Conservation (phyloP, 495 filamentous ascomycete species). For the Halenospora varia region DNA sequence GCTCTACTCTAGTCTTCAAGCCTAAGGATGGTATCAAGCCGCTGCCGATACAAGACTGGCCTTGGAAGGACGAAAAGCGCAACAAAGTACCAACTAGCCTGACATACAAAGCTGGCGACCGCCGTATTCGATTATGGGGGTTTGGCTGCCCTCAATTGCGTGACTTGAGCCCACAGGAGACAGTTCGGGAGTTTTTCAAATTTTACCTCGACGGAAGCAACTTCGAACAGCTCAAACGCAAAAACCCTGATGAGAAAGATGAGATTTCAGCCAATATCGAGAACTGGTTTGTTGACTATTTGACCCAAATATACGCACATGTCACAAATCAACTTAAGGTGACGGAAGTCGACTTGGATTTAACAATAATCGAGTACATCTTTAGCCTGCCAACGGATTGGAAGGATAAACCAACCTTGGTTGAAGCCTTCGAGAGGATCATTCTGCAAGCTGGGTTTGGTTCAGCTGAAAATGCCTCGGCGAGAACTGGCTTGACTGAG, state of each 20-base stretch:
- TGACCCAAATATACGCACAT: not conserved
- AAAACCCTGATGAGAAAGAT: not conserved
- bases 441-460: not conserved
- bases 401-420: not conserved
- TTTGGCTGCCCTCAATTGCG: not conserved
- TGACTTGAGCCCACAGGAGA: not conserved
- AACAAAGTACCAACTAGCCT: constrained; percentile 5
- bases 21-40: not conserved
- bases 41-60: not conserved
- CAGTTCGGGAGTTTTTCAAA: not conserved
- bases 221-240: not conserved
- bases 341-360: not conserved
- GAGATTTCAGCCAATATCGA: not conserved
- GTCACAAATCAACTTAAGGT: not conserved
- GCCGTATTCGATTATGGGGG: not conserved
- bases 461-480: not conserved
- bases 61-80: not conserved
- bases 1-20: not conserved
- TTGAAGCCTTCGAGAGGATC: not conserved
- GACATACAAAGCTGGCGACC: constrained; percentile 1
- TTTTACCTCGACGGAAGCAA: not conserved
- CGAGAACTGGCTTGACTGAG: not conserved
- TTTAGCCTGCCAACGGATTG: constrained; percentile 6
- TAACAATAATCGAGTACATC: constrained; percentile 1
- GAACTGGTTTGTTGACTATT: not conserved